phyloP scores from a whole-genome alignment of 1,284 basidiomycete species.

The Ganoderma lingzhi region DNA sequence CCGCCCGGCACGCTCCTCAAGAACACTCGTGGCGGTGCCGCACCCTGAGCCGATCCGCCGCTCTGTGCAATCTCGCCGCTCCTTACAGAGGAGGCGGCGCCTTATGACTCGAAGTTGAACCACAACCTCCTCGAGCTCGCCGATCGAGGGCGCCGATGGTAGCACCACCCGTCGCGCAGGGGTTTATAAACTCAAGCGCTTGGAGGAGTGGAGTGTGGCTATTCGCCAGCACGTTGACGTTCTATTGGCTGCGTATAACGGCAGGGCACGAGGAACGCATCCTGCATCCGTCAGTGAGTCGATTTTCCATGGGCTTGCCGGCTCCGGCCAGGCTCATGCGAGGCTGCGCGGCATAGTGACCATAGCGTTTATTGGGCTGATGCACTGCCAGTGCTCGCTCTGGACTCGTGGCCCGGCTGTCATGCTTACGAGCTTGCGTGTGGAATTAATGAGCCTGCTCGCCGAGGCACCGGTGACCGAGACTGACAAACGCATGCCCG shows the following conservation, averaged over 20 bases:
- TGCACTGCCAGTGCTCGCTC: not conserved
- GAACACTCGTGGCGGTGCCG: conserved; percentile 29
- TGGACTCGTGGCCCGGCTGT: not conserved
- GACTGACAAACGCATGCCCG: conserved; percentile 1
- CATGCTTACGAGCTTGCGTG: not conserved
- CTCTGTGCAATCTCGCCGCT: not conserved
- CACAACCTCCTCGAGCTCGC: not conserved
- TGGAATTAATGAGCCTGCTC: not conserved
- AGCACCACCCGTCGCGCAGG: not conserved
- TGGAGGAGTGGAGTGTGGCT: not conserved
- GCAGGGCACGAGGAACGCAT: not conserved
- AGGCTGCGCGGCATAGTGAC: not conserved
- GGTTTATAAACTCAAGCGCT: too few species aligned
- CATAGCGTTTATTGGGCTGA: conserved; percentile 3
- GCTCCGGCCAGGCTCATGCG: not conserved
- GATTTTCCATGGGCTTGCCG: not conserved
- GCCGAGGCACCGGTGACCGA: not conserved
- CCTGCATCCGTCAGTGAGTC: not conserved
- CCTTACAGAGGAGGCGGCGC: not conserved
- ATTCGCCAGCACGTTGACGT: not conserved
- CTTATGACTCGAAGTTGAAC: not conserved
- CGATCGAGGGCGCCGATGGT: not conserved
- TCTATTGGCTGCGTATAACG: not conserved
- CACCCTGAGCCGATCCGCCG: not conserved
- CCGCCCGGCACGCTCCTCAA: conserved; percentile 20